Evolutionary conservation across 2,329 filamentous ascomycete genomes (phyloP).

Genomic region (Trichoderma sp.): DNA sequence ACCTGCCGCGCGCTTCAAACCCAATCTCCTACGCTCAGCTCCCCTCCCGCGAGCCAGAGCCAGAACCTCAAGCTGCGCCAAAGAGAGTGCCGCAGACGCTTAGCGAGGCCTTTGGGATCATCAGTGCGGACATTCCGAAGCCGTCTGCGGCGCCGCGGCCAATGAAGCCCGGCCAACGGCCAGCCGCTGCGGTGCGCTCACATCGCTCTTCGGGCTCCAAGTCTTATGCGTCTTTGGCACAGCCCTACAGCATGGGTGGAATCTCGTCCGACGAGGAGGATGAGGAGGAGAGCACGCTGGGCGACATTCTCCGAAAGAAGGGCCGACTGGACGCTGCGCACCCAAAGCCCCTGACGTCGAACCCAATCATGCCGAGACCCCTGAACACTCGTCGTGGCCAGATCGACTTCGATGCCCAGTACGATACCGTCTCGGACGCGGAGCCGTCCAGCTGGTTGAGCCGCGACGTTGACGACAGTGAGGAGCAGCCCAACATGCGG

Average conservation of each 20-base stretch:
- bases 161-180: conserved; percentile 53
- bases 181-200: conserved; percentile 43
- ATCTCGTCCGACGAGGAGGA: conserved; percentile 47
- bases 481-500: conserved; percentile 32
- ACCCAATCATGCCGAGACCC: conserved; percentile 45
- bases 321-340: conserved; percentile 39
- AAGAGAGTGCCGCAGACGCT: conserved; percentile 33
- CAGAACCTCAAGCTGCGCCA: no score
- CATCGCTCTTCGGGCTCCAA: conserved; percentile 40
- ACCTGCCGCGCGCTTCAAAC: conserved; percentile 42
- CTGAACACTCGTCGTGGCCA: conserved; percentile 7
- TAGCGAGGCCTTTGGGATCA: conserved; percentile 45
- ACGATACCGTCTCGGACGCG: conserved; percentile 51
- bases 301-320: conserved; percentile 37
- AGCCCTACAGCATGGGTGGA: conserved; percentile 48
- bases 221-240: conserved; percentile 52
- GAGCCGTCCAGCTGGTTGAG: conserved; percentile 46
- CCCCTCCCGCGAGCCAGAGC: conserved; percentile 50
- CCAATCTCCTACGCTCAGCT: conserved; percentile 55
- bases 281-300: conserved; percentile 41
- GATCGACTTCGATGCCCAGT: conserved; percentile 40
- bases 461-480: conserved; percentile 51
- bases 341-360: conserved; percentile 57
- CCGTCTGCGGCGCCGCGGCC: conserved; percentile 57
- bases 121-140: conserved; percentile 59